phyloP scores from a whole-genome alignment of 2,329 filamentous ascomycete species.

The Xylaria hypoxylon region DNA sequence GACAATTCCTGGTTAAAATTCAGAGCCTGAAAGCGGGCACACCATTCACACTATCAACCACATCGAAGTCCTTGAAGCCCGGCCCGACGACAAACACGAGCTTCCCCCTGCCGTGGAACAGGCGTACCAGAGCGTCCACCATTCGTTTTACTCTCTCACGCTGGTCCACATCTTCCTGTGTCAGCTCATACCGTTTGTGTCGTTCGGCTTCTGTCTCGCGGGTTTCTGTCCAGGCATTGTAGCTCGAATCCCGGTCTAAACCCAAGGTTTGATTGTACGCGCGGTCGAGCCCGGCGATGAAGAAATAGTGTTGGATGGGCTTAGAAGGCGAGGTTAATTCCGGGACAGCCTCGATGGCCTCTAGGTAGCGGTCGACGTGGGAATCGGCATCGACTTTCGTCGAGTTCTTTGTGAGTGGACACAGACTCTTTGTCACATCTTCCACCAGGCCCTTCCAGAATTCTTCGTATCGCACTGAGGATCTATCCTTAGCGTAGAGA shows the following conservation, averaged over 20 bases:
- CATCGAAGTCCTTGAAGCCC: background rate
- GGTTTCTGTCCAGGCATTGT: background rate
- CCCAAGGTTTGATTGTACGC: background rate
- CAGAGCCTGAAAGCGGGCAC: background rate
- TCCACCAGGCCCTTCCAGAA: background rate
- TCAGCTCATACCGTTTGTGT: background rate
- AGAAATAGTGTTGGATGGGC: background rate
- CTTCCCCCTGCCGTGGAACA: background rate
- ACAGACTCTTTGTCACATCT: background rate
- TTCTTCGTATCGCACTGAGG: background rate
- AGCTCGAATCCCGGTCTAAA: no score
- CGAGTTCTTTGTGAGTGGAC: background rate
- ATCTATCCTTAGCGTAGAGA: background rate
- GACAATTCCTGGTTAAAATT: background rate
- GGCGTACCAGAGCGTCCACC: background rate
- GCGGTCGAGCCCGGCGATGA: constrained; percentile 3
- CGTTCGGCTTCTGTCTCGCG: background rate
- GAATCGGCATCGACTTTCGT: background rate
- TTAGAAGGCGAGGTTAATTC: background rate
- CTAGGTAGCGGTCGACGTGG: background rate
- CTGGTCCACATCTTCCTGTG: background rate
- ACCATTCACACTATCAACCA: background rate
- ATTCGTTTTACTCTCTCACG: background rate
- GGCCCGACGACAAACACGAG: background rate
- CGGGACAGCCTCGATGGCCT: background rate